Evolutionary conservation across 2,329 filamentous ascomycete genomes (phyloP).

Genomic region (Ophiostoma perfectum): DNA sequence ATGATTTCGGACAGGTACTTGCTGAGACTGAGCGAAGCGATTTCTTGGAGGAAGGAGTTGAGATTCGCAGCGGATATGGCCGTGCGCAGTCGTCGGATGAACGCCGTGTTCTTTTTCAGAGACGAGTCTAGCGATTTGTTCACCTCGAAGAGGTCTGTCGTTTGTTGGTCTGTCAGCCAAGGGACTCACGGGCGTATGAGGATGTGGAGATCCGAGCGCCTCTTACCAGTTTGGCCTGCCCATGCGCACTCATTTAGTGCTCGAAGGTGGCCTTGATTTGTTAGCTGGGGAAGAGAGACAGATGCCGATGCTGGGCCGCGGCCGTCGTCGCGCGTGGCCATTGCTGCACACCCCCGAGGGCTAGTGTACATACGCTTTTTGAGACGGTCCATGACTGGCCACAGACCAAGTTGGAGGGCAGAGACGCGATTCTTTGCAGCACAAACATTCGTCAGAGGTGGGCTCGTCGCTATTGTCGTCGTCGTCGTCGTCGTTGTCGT

Average conservation of each 20-base stretch:
- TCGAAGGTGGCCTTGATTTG: slow-evolving; percentile 71
- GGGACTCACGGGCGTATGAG: neutral
- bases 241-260: slow-evolving; percentile 81
- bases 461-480: too few relatives aligned
- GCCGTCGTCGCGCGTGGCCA: neutral
- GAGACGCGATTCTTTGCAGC: slow-evolving; percentile 3
- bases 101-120: slow-evolving; percentile 95
- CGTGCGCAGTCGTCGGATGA: slow-evolving; percentile 92
- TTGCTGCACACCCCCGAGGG: neutral
- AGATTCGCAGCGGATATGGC: slow-evolving; percentile 76
- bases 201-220: slow-evolving; percentile 5
- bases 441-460: slow-evolving; percentile 15
- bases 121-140: slow-evolving; percentile 83
- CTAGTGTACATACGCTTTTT: slow-evolving; percentile 52
- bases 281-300: slow-evolving; percentile 26
- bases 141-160: slow-evolving; percentile 68
- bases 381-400: slow-evolving; percentile 57
- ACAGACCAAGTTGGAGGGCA: slow-evolving; percentile 26
- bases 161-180: neutral
- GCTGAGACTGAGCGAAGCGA: slow-evolving; percentile 82
- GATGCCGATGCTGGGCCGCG: neutral
- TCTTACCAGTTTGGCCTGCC: slow-evolving; percentile 79
- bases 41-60: slow-evolving; percentile 81
- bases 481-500: neutral
- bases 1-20: slow-evolving; percentile 98